A percentile compares a stretch with the other conserved stretches of the same genome.
These are phyloP conservation scores for Rugonectria rugulosa DNA, from an alignment of 2,329 filamentous ascomycete species.

Conservation along the genomic window DNA sequence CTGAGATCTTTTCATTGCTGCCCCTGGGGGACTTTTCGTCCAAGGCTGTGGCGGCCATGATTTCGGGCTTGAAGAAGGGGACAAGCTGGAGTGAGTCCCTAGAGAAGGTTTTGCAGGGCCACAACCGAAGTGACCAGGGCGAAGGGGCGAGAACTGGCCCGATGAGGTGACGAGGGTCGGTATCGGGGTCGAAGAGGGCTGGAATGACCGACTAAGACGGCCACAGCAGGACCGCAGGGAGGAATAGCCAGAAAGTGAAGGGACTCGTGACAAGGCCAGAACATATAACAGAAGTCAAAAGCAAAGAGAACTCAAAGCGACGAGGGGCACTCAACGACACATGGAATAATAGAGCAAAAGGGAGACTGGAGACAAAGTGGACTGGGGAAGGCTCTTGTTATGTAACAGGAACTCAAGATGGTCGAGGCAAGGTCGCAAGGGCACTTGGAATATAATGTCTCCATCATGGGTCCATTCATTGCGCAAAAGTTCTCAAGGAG, in stretches of 20 bases:
- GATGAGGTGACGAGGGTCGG: too few species aligned
- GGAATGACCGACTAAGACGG: too few species aligned
- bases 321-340: slow-evolving; percentile 3
- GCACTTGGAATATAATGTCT: slow-evolving; percentile 19
- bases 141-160: too few species aligned
- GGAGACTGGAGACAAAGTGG: slow-evolving; percentile 32
- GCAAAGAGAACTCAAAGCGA: slow-evolving; percentile 4
- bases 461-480: slow-evolving; percentile 37
- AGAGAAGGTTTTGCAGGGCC: too few species aligned
- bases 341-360: not conserved
- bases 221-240: too few species aligned
- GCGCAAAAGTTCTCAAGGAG: slow-evolving; percentile 33
- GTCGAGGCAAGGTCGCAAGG: not conserved
- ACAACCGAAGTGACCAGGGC: too few species aligned
- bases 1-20: slow-evolving; percentile 36
- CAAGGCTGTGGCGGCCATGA: slow-evolving; percentile 32
- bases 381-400: slow-evolving; percentile 33
- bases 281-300: not conserved
- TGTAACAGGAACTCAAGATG: slow-evolving; percentile 33
- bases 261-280: not conserved
- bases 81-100: not conserved
- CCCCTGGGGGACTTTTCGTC: slow-evolving; percentile 40
- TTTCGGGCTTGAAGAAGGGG: slow-evolving; percentile 1
- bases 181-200: too few species aligned
- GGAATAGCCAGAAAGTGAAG: too few species aligned